Evolutionary conservation across 805 yeast species (phyloP).

Genomic region (Candida endomychidarum): DNA sequence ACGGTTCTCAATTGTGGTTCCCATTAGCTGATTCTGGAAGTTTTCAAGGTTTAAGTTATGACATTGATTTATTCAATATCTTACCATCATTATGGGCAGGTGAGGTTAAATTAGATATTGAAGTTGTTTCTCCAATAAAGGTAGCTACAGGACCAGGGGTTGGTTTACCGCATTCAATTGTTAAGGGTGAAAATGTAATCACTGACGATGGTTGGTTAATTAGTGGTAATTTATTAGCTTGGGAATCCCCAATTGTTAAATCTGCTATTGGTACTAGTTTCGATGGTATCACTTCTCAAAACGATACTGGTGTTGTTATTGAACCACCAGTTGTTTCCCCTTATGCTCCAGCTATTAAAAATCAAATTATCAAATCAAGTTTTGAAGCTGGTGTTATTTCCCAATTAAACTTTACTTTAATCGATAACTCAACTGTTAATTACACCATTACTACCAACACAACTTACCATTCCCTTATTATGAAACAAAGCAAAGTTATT

Average conservation of each 20-base stretch:
- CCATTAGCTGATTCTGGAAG: conserved; percentile 29
- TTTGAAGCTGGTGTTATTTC: conserved; percentile 18
- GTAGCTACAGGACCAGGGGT: conserved; percentile 16
- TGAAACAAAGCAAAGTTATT: conserved; percentile 13
- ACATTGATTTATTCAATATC: conserved; percentile 25
- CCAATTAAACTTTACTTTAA: conserved; percentile 25
- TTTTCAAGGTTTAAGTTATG: conserved; percentile 26
- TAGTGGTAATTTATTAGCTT: conserved; percentile 27
- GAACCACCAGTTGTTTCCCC: conserved; percentile 24
- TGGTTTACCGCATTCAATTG: conserved; percentile 20
- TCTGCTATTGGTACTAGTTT: conserved; percentile 20
- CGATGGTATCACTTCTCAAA: conserved; percentile 15
- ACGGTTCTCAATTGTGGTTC: conserved; percentile 18
- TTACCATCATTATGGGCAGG: conserved; percentile 29
- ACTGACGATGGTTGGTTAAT: conserved; percentile 23
- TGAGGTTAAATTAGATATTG: conserved; percentile 21
- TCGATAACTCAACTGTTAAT: conserved; percentile 20
- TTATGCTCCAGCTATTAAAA: conserved; percentile 19
- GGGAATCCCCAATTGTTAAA: conserved; percentile 20
- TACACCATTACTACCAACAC: conserved; percentile 20
- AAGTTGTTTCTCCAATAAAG: conserved; percentile 25
- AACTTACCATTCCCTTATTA: conserved; percentile 14
- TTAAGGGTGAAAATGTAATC: conserved; percentile 14
- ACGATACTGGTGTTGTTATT: conserved; percentile 22
- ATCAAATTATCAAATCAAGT: conserved; percentile 21